phyloP scores from a whole-genome alignment of 768 basidiomycete species.

The Filobasidium wieringae region DNA sequence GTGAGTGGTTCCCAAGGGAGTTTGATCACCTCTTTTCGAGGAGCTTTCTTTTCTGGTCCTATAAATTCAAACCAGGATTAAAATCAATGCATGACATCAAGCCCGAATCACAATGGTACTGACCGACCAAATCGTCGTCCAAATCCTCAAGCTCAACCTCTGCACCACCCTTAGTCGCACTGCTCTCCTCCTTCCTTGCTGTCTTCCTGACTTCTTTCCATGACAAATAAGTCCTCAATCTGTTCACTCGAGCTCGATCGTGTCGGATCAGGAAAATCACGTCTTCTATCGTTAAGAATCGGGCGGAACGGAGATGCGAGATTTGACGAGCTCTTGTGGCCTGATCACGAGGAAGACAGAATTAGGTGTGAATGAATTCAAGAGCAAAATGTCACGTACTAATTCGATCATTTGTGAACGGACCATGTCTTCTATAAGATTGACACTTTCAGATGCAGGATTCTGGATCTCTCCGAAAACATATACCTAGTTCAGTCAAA shows the following conservation, averaged over 20 bases:
- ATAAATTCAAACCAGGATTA: neutral
- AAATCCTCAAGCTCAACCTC: constrained; percentile 71
- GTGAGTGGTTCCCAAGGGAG: constrained; percentile 91
- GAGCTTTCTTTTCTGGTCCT: constrained; percentile 49
- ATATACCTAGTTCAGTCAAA: constrained; percentile 41
- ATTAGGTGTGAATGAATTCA: neutral
- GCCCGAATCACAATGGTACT: neutral
- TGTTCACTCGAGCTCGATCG: constrained; percentile 85
- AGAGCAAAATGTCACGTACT: constrained; percentile 42
- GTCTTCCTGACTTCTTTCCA: constrained; percentile 97
- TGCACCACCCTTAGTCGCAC: constrained; percentile 59
- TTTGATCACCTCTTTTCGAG: constrained; percentile 86
- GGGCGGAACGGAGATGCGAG: constrained; percentile 67
- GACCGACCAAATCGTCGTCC: constrained; percentile 36
- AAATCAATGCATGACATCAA: no score
- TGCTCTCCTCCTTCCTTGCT: constrained; percentile 80
- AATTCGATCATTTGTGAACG: constrained; percentile 81
- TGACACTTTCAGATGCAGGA: constrained; percentile 72
- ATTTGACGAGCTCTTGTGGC: constrained; percentile 79
- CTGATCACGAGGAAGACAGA: constrained; percentile 32
- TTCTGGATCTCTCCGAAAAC: constrained; percentile 94
- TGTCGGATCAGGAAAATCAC: constrained; percentile 92
- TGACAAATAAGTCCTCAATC: constrained; percentile 79
- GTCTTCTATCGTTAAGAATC: constrained; percentile 81
- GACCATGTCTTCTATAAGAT: constrained; percentile 90